Percentiles rank a stretch among this genome's conserved stretches.
These are phyloP conservation scores for Eucalyptus curtisii DNA, from an alignment of 345 rosid species.

Conservation along the genomic window DNA sequence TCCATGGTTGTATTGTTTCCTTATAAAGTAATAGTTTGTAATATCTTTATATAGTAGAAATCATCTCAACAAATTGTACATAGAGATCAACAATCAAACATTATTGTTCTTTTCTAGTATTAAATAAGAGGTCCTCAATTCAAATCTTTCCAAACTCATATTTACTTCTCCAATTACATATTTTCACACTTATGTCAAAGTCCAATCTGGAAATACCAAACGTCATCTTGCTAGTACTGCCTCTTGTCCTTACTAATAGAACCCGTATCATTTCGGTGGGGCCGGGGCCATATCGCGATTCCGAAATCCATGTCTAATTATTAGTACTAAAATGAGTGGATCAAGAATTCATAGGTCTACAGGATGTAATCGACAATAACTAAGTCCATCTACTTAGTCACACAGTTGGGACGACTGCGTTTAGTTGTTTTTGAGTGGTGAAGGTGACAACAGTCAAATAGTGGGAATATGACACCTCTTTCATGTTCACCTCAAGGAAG, in stretches of 20 bases:
- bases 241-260: not conserved
- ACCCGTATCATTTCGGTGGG: not conserved
- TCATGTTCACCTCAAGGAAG: not conserved
- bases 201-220: not conserved
- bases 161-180: too few species aligned
- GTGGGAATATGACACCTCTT: not conserved
- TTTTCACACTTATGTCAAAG: not conserved
- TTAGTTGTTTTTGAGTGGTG: not conserved
- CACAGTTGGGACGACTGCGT: not conserved
- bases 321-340: not conserved
- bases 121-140: too few species aligned
- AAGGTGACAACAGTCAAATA: not conserved
- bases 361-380: not conserved
- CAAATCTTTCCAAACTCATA: too few species aligned
- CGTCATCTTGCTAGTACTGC: not conserved
- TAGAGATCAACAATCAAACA: not conserved
- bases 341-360: not conserved
- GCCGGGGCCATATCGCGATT: fast-evolving
- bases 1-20: not conserved
- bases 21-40: not conserved
- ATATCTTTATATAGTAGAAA: not conserved
- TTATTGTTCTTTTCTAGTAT: too few species aligned
- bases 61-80: not conserved
- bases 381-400: not conserved
- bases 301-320: not conserved